These are phyloP conservation scores for Diaporthe ampelina DNA, from an alignment of 2,329 filamentous ascomycete species.

Conservation along the genomic window DNA sequence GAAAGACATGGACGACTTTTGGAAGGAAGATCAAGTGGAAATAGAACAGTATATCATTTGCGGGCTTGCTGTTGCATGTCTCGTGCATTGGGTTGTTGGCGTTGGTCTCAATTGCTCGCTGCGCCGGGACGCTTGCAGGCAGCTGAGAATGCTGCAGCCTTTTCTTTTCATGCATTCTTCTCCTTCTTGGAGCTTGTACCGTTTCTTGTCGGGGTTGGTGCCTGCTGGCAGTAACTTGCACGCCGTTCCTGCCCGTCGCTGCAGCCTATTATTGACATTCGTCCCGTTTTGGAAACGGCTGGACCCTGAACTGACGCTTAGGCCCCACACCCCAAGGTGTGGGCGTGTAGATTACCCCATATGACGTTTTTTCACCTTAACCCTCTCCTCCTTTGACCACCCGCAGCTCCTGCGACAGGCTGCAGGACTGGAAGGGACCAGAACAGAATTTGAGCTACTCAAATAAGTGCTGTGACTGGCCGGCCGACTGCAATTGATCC, in stretches of 20 bases:
- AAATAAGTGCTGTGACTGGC: not conserved
- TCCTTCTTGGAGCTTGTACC: not conserved
- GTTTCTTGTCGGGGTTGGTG: not conserved
- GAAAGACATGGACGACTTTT: not conserved
- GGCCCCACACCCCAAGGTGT: constrained; percentile 26
- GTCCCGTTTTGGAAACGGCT: constrained; percentile 16
- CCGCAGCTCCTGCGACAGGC: constrained; percentile 9
- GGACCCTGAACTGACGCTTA: not conserved
- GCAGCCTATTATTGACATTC: not conserved
- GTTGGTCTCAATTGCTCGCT: not conserved
- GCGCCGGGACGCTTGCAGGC: not conserved
- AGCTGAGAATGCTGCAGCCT: not conserved
- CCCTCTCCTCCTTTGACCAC: constrained; percentile 16
- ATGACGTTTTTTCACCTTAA: constrained; percentile 35
- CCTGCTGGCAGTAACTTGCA: too few relatives aligned
- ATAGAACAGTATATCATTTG: not conserved
- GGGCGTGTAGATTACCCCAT: not conserved
- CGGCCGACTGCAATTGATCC: not conserved
- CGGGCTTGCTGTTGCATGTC: too few relatives aligned
- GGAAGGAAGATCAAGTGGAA: not conserved
- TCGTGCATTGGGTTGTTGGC: too few relatives aligned
- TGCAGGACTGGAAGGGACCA: not conserved
- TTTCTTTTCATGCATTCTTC: not conserved
- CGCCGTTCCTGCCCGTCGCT: not conserved
- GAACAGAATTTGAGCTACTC: constrained; percentile 28